Evolutionary conservation across 306 rosid genomes (phyloP).

Genomic region (Luffa aegyptiaca): DNA sequence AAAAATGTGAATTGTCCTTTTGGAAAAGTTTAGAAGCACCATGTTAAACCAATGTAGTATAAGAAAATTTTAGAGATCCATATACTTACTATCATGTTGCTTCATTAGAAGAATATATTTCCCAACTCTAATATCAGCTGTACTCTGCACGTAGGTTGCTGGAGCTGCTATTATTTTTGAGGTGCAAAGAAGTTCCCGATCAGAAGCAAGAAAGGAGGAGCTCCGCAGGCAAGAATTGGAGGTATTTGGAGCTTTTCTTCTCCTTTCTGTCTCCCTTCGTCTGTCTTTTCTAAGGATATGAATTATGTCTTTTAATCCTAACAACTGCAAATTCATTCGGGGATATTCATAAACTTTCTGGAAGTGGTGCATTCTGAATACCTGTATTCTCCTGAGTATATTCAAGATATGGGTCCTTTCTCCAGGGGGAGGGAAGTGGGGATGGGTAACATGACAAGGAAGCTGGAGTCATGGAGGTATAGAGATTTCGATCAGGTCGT

Average conservation of each 20-base stretch:
- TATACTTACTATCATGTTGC: neutral
- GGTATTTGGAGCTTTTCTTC: conserved; percentile 13
- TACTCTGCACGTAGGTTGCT: conserved; percentile 23
- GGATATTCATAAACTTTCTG: neutral
- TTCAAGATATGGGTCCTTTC: neutral
- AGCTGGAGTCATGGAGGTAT: neutral
- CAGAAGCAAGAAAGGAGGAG: conserved; percentile 50
- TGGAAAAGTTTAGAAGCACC: neutral
- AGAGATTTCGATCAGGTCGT: neutral
- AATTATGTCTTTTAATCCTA: neutral
- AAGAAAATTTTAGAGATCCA: neutral
- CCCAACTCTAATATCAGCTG: neutral
- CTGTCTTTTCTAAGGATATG: neutral
- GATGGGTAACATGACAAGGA: neutral
- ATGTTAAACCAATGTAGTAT: neutral
- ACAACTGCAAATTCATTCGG: neutral
- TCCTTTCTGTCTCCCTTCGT: neutral
- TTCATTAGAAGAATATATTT: neutral
- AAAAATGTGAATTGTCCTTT: neutral
- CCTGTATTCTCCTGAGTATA: neutral
- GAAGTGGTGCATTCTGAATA: neutral
- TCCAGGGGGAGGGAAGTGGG: neutral
- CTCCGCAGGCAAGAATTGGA: conserved; percentile 28
- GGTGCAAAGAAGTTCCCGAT: conserved; percentile 42
- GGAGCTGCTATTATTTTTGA: conserved; percentile 38